Base-by-base conservation (phyloP, 2,329 filamentous ascomycete species). In the Fusarium verticillioides region DNA sequence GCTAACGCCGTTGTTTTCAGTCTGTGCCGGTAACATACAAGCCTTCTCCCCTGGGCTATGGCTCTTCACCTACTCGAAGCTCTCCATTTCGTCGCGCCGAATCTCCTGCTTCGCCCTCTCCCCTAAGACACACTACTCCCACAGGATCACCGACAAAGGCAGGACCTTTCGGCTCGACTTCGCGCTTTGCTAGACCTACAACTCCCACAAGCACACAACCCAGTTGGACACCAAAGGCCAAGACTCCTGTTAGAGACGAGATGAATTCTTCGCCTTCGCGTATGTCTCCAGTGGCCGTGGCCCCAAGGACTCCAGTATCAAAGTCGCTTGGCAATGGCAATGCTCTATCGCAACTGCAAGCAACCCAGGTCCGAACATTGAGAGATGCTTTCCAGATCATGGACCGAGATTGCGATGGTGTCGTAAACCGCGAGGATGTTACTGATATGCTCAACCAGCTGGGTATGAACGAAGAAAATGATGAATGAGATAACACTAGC, bases 361-460 rank as follows among this genome's bases (percentile, higher is more conserved):
- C 94, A 5, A 87, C 93, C 7, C 94, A 98, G 77, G 90, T 98
- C 40, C 91, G 95, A 78, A 94, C 94, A 77, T 89, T 99, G 83
- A 90, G 96, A 69, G 96, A 98, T 80, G 94, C 93, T 0, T 99
- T 98, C 82, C 94, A 97, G 82, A 95, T 98, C 66, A 87, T 99
- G 52, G 96, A 98, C 82, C 89, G 94, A 68, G 92, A 96, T 82
- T 95, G 94, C 78, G 94, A 96, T 78, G 95, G 96, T 23, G 86
- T 89, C 57, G 92, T 99, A 69, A 93, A 92, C 74, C 88, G 93
- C 66, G 93, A 96, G 28, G 94, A 97, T 80, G 91, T 99, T 9
- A 90, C 90, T 21, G 94, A 97, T 77, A 97, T 97, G 89, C 88
- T 99, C 37, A 90, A 89, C 66, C 95, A 97, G 78, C 87, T 98